These are phyloP conservation scores for Tulasnella sp. DNA, from an alignment of 768 basidiomycete genomes.

Conservation along the genomic window DNA sequence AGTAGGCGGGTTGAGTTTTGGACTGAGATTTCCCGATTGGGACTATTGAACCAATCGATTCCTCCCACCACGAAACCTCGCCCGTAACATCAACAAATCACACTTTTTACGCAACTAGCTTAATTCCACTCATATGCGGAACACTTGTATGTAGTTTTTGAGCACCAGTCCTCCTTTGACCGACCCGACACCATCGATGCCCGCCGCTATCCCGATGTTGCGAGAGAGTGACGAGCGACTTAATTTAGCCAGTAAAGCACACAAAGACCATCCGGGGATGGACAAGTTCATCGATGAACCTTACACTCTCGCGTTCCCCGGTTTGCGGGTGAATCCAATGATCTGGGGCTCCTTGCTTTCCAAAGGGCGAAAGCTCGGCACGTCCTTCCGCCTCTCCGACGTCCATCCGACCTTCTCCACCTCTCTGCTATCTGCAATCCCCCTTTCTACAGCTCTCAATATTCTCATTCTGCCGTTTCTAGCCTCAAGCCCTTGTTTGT, in stretches of 20 bases:
- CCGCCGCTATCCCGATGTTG: not conserved
- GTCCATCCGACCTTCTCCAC: not conserved
- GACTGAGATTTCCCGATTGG: constrained; percentile 15
- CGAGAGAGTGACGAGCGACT: not conserved
- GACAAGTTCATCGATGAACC: not conserved
- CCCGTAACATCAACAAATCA: not conserved
- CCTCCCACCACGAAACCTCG: not conserved
- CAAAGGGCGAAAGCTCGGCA: not conserved
- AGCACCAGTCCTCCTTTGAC: not conserved
- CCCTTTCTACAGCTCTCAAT: not conserved
- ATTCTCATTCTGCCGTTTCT: not conserved
- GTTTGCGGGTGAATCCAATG: not conserved
- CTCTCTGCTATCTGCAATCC: not conserved
- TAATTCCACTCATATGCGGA: not conserved
- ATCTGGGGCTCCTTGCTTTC: not conserved
- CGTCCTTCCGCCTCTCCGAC: not conserved
- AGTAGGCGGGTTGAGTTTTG: not conserved
- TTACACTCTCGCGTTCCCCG: not conserved
- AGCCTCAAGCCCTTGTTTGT: not conserved
- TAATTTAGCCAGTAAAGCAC: not conserved
- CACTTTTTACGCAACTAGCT: not conserved
- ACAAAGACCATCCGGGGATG: not conserved
- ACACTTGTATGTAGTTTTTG: not conserved
- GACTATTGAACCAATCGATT: constrained; percentile 13
- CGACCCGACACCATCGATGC: not conserved